phyloP scores from a whole-genome alignment of 2,329 filamentous ascomycete genomes.

The Sporothrix protearum region DNA sequence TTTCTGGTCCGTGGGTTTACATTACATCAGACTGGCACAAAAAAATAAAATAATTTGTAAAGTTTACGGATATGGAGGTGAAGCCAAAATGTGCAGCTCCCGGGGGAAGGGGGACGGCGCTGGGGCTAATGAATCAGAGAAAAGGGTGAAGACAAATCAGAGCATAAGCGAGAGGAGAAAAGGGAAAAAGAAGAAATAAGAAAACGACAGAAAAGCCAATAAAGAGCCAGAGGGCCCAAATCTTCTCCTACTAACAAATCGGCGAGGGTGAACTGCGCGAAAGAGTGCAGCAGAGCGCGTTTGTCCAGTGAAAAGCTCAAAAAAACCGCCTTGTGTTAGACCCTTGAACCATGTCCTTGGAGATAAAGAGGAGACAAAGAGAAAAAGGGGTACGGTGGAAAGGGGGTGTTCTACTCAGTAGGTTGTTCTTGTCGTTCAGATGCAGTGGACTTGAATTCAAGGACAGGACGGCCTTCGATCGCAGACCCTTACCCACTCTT shows the following conservation, averaged over 20 bases:
- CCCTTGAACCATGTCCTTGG: constrained; percentile 43
- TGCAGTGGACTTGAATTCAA: not conserved
- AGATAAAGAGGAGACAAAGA: constrained; percentile 28
- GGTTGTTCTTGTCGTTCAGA: not conserved
- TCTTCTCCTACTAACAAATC: not conserved
- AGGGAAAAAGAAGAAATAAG: not conserved
- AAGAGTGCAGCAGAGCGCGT: constrained; percentile 6
- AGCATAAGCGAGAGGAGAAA: not conserved
- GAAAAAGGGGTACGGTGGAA: constrained; percentile 25
- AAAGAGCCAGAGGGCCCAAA: not conserved
- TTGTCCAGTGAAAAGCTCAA: not conserved
- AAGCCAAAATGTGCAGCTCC: not conserved
- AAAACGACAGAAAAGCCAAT: not conserved
- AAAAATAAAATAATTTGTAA: not conserved
- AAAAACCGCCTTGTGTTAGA: constrained; percentile 31
- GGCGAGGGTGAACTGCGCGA: not conserved
- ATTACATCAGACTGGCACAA: not conserved
- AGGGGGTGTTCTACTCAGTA: constrained; percentile 18
- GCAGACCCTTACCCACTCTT: constrained; percentile 17
- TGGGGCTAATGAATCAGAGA: not conserved
- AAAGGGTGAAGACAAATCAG: not conserved
- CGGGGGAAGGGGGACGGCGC: not conserved
- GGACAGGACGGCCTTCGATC: not conserved
- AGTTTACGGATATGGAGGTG: not conserved
- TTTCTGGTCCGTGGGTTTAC: not conserved